Evolutionary conservation across 179 eudicot genomes (phyloP).

Genomic region (Beta macrorhiza): DNA sequence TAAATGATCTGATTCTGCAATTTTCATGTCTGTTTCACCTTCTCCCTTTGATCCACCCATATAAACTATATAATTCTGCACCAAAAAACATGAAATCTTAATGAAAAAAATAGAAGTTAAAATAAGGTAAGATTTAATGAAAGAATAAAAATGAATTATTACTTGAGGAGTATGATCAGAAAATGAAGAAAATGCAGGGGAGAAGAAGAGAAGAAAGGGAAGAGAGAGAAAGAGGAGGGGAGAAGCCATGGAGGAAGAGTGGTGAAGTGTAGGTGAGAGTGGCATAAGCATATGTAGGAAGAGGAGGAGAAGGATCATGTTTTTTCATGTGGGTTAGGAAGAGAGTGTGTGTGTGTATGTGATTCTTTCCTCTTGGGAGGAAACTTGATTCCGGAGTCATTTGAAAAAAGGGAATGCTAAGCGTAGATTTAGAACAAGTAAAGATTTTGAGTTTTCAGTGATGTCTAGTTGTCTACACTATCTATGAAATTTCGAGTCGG

Average conservation of each 20-base stretch:
- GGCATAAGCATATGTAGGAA: not conserved
- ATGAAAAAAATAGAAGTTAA: too few species aligned
- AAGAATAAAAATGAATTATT: not conserved
- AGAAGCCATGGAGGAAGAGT: slow-evolving; percentile 24
- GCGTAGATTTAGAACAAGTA: too few species aligned
- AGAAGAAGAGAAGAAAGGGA: slow-evolving; percentile 9
- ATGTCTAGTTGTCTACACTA: too few species aligned
- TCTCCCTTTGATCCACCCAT: slow-evolving; percentile 35
- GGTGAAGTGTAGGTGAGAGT: not conserved
- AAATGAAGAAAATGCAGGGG: not conserved
- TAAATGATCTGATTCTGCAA: slow-evolving; percentile 37
- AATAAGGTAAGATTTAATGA: not conserved
- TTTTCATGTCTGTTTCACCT: slow-evolving; percentile 25
- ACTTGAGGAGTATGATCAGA: slow-evolving; percentile 29
- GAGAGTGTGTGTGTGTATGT: not conserved
- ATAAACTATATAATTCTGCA: slow-evolving; percentile 42
- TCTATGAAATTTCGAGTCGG: too few species aligned
- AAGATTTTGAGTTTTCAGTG: too few species aligned
- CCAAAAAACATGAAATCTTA: not conserved
- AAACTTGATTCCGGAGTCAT: slow-evolving; percentile 20
- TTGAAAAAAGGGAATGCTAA: not conserved
- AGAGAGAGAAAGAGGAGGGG: slow-evolving; percentile 22
- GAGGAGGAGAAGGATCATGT: not conserved
- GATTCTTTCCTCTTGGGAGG: slow-evolving; percentile 9
- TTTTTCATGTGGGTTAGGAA: slow-evolving; percentile 16